These are phyloP conservation scores for Marasmius sp. DNA, from an alignment of 1,284 basidiomycete genomes.

Conservation along the genomic window DNA sequence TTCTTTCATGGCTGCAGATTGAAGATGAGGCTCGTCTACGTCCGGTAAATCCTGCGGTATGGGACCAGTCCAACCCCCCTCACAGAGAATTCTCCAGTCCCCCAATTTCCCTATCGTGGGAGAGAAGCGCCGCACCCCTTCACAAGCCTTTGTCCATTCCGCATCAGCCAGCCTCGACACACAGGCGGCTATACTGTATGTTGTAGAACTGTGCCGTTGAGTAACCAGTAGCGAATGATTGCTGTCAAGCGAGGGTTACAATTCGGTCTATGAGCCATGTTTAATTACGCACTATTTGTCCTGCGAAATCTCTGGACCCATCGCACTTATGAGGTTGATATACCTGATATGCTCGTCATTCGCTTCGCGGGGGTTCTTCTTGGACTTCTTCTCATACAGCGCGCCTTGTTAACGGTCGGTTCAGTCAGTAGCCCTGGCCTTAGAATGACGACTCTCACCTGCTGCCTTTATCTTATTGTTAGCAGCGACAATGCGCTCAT, in stretches of 20 bases:
- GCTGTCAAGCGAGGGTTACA: slow-evolving; percentile 32
- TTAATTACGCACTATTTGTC: slow-evolving; percentile 64
- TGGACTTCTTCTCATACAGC: slow-evolving; percentile 74
- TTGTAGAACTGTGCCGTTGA: slow-evolving; percentile 57
- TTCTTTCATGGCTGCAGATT: neutral
- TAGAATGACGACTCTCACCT: slow-evolving; percentile 36
- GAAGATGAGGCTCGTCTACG: slow-evolving; percentile 21
- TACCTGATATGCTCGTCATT: slow-evolving; percentile 75
- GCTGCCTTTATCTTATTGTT: slow-evolving; percentile 78
- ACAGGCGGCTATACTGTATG: slow-evolving; percentile 60
- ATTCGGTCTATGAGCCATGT: neutral
- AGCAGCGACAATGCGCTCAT: slow-evolving; percentile 65
- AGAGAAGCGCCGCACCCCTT: slow-evolving; percentile 63
- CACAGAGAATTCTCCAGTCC: slow-evolving; percentile 70
- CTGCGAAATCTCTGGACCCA: slow-evolving; percentile 76
- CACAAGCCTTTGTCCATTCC: slow-evolving; percentile 73
- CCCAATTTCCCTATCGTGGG: slow-evolving; percentile 66
- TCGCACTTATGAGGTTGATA: slow-evolving; percentile 66
- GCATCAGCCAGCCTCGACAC: slow-evolving; percentile 71
- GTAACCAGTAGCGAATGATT: slow-evolving; percentile 66
- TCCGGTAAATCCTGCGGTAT: slow-evolving; percentile 56
- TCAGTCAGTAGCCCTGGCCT: neutral
- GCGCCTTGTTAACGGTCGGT: slow-evolving; percentile 43
- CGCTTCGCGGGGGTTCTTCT: slow-evolving; percentile 67
- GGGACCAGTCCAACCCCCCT: slow-evolving; percentile 67